Percentiles rank a stretch among this genome's conserved stretches.
These are phyloP conservation scores for Tolypocladium endophyticum DNA, from an alignment of 2,329 filamentous ascomycete genomes.

Conservation along the genomic window DNA sequence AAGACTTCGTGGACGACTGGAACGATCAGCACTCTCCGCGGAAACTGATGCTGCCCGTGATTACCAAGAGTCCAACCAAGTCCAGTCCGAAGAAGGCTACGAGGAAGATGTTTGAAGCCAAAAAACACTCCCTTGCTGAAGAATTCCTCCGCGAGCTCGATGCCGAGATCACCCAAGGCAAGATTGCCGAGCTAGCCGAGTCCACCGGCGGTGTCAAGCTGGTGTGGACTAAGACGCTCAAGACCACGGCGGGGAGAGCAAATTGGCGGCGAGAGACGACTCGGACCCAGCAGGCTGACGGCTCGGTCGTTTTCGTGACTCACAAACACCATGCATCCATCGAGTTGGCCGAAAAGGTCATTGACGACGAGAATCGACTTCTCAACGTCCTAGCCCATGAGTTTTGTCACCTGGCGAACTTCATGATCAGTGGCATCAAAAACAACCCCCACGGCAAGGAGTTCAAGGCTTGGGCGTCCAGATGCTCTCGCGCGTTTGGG, in stretches of 20 bases:
- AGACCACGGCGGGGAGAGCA: constrained; percentile 67
- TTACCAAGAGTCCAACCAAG: constrained; percentile 10
- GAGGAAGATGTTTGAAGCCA: constrained; percentile 51
- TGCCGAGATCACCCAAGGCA: constrained; percentile 46
- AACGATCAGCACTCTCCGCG: constrained; percentile 50
- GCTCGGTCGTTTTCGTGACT: constrained; percentile 14
- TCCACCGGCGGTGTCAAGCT: constrained; percentile 61
- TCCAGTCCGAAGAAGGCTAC: constrained; percentile 19
- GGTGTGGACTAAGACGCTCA: constrained; percentile 67
- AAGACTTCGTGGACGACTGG: constrained; percentile 50
- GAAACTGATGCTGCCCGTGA: constrained; percentile 23
- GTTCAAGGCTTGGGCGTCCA: constrained; percentile 66
- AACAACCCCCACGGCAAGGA: constrained; percentile 72
- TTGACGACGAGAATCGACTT: constrained; percentile 65
- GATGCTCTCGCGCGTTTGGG: constrained; percentile 45
- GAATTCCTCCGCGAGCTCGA: constrained; percentile 63
- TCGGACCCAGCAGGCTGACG: constrained; percentile 18
- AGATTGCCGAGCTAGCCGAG: constrained; percentile 46
- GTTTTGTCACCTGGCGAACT: constrained; percentile 89
- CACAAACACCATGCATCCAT: constrained; percentile 61
- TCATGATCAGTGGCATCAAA: constrained; percentile 69
- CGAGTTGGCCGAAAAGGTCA: constrained; percentile 81
- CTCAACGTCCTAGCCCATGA: constrained; percentile 93
- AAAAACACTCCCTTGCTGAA: constrained; percentile 52
- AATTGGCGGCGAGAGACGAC: constrained; percentile 57